Conservation (phyloP, 495 filamentous ascomycete genomes). For the Antarctomyces pellizariae region DNA sequence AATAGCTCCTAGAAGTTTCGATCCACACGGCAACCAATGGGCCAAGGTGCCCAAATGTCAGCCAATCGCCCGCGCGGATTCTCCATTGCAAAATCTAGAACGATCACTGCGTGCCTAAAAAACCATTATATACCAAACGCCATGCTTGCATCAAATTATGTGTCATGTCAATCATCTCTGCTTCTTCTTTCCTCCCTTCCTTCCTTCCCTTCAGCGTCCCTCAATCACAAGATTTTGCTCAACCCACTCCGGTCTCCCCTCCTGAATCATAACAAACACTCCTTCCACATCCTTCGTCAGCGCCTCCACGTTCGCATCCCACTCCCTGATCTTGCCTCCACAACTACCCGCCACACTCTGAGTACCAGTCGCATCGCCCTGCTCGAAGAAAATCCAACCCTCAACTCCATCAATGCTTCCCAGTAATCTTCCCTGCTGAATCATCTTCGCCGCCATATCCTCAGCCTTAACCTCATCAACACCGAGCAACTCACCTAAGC, state of each 20-base stretch:
- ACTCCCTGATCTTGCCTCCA: slow-evolving; percentile 49
- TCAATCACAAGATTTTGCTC: slow-evolving; percentile 1
- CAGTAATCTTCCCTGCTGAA: slow-evolving; percentile 69
- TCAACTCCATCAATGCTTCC: slow-evolving; percentile 93
- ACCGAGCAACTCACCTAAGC: slow-evolving; percentile 53
- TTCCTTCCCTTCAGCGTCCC: too few relatives aligned
- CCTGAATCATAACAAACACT: slow-evolving; percentile 6
- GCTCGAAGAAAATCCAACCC: slow-evolving; percentile 64
- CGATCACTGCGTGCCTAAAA: too few relatives aligned
- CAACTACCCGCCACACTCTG: slow-evolving; percentile 32
- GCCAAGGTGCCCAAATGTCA: too few relatives aligned
- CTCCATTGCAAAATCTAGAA: too few relatives aligned
- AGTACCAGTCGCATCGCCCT: slow-evolving; percentile 39
- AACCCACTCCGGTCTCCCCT: slow-evolving; percentile 1
- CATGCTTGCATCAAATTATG: too few relatives aligned
- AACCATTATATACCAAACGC: too few relatives aligned
- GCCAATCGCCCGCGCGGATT: too few relatives aligned
- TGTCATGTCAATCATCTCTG: too few relatives aligned
- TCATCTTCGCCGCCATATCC: slow-evolving; percentile 80
- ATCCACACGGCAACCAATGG: too few relatives aligned
- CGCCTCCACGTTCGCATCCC: slow-evolving; percentile 72
- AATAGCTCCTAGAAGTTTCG: too few relatives aligned
- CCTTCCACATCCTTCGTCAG: slow-evolving; percentile 68
- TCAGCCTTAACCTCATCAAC: slow-evolving; percentile 67
- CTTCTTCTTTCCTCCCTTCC: too few relatives aligned